These are phyloP conservation scores for Triticum monococcum DNA, from an alignment of 176 grass and related monocot genomes.

Conservation along the genomic window DNA sequence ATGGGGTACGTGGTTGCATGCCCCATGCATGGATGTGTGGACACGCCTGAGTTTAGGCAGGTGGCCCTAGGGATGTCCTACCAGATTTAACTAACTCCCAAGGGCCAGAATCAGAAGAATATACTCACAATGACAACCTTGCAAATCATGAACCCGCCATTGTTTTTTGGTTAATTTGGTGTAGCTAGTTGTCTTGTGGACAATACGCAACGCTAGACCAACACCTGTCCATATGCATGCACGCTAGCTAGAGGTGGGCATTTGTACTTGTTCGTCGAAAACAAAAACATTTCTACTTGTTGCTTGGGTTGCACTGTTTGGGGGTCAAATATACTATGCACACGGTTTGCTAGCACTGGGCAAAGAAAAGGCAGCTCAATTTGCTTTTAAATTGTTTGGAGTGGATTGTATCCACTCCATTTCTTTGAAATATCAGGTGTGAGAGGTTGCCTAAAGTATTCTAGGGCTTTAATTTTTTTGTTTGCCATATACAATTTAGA, in stretches of 20 bases:
- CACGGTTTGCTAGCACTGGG: no score
- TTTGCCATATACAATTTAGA: background rate
- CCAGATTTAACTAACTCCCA: background rate
- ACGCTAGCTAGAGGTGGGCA: background rate
- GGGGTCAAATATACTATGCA: no score
- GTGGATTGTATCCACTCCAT: background rate
- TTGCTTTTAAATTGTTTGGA: background rate
- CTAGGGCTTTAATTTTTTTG: no score
- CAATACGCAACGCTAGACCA: background rate
- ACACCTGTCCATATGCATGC: background rate
- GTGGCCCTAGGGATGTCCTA: background rate
- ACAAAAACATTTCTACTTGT: background rate
- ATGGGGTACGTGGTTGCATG: slow-evolving; percentile 29
- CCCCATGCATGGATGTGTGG: background rate
- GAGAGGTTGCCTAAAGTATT: background rate
- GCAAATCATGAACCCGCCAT: background rate
- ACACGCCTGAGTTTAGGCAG: background rate
- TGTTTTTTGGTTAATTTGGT: background rate
- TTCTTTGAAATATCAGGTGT: background rate
- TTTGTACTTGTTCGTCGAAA: no score
- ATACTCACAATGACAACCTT: background rate
- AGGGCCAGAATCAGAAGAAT: background rate
- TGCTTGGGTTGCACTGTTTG: background rate
- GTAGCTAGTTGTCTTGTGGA: background rate
- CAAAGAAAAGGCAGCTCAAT: background rate